Percentiles rank a stretch among this genome's conserved stretches.
Evolutionary conservation across 306 rosid genomes (phyloP).

Genomic region (Biancaea sappan): DNA sequence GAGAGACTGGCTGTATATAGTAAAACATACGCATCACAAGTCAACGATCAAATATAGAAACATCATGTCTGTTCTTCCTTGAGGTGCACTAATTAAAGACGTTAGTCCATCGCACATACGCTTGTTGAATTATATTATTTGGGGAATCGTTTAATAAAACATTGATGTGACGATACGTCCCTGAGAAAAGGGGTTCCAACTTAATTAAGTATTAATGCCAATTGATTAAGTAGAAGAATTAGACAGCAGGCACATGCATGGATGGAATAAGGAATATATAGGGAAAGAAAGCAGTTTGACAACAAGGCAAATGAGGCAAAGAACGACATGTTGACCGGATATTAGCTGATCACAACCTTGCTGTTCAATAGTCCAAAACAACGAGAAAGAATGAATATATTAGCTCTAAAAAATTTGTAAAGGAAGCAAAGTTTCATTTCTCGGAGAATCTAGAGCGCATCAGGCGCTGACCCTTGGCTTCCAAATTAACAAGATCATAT

Average conservation of each 20-base stretch:
- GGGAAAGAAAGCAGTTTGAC: constrained; percentile 61
- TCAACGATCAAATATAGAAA: constrained; percentile 27
- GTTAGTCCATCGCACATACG: constrained; percentile 3
- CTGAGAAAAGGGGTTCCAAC: constrained; percentile 14
- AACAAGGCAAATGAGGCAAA: constrained; percentile 62
- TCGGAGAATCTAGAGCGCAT: constrained; percentile 99
- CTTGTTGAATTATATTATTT: constrained; percentile 10
- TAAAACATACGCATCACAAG: constrained; percentile 33
- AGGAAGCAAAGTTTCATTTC: constrained; percentile 50
- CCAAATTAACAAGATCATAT: constrained; percentile 56
- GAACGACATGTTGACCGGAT: constrained; percentile 94
- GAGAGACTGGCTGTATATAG: constrained; percentile 35
- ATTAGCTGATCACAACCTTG: constrained; percentile 51
- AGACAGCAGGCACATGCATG: constrained; percentile 21
- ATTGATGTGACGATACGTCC: not conserved
- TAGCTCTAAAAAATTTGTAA: constrained; percentile 14
- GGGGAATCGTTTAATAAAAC: not conserved
- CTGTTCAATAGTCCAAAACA: constrained; percentile 40
- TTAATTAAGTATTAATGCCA: not conserved
- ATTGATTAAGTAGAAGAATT: constrained; percentile 1
- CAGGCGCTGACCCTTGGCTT: constrained; percentile 98
- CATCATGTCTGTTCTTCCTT: constrained; percentile 54
- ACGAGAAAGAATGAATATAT: constrained; percentile 5
- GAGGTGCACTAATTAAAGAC: constrained; percentile 35
- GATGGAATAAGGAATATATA: constrained; percentile 16